Evolutionary conservation across 1,284 basidiomycete genomes (phyloP), one percentile per base, ranked within the genome.

Genomic region (Mycena citricolor): DNA sequence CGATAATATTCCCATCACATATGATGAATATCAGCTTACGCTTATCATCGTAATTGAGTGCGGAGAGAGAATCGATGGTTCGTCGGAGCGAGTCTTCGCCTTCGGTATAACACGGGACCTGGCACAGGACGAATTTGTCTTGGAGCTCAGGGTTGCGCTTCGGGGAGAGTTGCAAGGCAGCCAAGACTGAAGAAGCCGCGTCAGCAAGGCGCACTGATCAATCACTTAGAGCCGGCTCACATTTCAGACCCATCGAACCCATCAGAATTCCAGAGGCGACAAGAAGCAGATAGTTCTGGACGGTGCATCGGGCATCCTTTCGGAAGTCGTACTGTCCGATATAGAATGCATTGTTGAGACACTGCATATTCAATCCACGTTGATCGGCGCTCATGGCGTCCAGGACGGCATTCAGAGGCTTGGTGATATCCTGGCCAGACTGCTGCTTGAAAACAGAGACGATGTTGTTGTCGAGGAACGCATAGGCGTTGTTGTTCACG

Each of bases 101-200:
- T 70, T 98, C 95, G 2, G 95, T 98, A 60, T 98, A 98, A 67
- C 94, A 98, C 1, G 94, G 94, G 3, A 95, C 86, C 59, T 94
- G 91, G 61, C 94, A 97, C 17, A 98, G 78, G 39, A 98, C 83
- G 60, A 99, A 98, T 66, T 98, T 98, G 73, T 99, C 94, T 54
- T 92, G 83, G 67, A 94, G 74, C 66, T 99, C 95, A 0, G 95
- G 94, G 2, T 76, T 79, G 1, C 90, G 81, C 61, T 90, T 88
- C 13, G 80, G 76, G 11, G 81, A 73, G 42, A 98, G 79, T 64
- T 97, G 92, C 16, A 98, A 70, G 0, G 95, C 93, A 31, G 94
- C 89, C 61, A 98, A 71, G 74, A 98, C 87, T 90, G 47, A 25
- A 39, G 36, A 14, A 41, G 17, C 50, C 54, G 4, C 28, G 33